Evolutionary conservation across 169 alveolate species (phyloP).

Genomic region (Plasmodium adleri): DNA sequence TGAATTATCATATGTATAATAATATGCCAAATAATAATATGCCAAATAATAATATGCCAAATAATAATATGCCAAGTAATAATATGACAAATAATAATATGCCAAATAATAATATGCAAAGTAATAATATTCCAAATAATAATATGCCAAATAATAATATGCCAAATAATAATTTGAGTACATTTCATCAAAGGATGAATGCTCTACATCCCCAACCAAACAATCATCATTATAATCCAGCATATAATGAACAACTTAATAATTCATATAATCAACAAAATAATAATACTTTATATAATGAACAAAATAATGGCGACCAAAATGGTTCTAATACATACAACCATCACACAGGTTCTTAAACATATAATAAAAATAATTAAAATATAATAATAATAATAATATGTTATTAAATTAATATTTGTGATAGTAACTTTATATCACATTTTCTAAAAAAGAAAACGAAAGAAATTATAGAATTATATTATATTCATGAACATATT

Average conservation of each 20-base stretch:
- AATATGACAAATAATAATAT: background rate
- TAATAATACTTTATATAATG: background rate
- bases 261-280: slow-evolving; percentile 15
- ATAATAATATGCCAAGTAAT: background rate
- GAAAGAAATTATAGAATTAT: too few relatives aligned
- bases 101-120: background rate
- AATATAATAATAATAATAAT: too few relatives aligned
- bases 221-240: slow-evolving; percentile 58
- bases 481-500: too few relatives aligned
- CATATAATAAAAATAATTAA: background rate
- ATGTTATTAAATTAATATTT: too few relatives aligned
- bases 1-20: background rate
- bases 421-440: too few relatives aligned
- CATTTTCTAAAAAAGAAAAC: too few relatives aligned
- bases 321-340: too few relatives aligned
- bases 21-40: background rate
- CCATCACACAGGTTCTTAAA: background rate
- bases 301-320: slow-evolving; percentile 5
- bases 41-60: background rate
- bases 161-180: background rate
- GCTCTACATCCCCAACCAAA: slow-evolving; percentile 30
- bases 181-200: slow-evolving; percentile 7
- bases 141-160: slow-evolving; percentile 4
- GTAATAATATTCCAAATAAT: background rate
- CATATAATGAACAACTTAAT: slow-evolving; percentile 39